phyloP scores from a whole-genome alignment of 2,329 filamentous ascomycete genomes.

The Trichoderma sp. region DNA sequence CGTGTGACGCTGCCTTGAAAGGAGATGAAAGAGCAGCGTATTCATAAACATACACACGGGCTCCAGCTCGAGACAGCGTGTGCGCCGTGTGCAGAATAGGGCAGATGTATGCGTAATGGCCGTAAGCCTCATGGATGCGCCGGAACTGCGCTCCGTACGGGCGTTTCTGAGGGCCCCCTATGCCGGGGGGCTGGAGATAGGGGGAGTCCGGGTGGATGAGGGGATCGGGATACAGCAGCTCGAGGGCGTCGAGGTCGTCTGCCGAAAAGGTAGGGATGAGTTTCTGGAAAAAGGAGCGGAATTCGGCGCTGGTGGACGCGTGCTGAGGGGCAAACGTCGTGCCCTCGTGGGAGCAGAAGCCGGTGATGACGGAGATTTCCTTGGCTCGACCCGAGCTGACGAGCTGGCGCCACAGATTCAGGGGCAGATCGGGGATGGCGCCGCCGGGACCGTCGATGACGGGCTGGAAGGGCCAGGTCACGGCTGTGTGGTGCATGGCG shows the following conservation, averaged over 20 bases:
- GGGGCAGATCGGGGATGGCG: constrained; percentile 55
- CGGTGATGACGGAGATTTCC: constrained; percentile 54
- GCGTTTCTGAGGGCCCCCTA: constrained; percentile 21
- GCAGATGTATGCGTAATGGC: constrained; percentile 62
- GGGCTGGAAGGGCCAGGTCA: constrained; percentile 66
- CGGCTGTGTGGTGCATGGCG: constrained; percentile 38
- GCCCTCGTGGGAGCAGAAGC: constrained; percentile 69
- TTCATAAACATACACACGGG: constrained; percentile 54
- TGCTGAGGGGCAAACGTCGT: constrained; percentile 57
- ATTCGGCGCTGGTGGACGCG: constrained; percentile 47
- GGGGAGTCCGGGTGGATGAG: constrained; percentile 37
- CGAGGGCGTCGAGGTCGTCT: constrained; percentile 52
- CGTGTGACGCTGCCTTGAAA: constrained; percentile 45
- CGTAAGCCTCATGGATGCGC: constrained; percentile 58
- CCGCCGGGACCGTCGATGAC: constrained; percentile 57
- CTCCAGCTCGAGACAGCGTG: constrained; percentile 32
- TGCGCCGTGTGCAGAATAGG: constrained; percentile 60
- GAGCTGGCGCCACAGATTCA: constrained; percentile 55
- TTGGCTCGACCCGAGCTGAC: constrained; percentile 45
- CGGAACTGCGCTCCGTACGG: constrained; percentile 53
- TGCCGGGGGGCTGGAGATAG: constrained; percentile 38
- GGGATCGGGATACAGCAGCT: constrained; percentile 62
- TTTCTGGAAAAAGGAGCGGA: constrained; percentile 57
- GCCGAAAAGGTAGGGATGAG: constrained; percentile 57
- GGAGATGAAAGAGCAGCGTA: constrained; percentile 48